Conservation (phyloP, 352 stramenopile species). For the Thalassiosira livingstoniorum region DNA sequence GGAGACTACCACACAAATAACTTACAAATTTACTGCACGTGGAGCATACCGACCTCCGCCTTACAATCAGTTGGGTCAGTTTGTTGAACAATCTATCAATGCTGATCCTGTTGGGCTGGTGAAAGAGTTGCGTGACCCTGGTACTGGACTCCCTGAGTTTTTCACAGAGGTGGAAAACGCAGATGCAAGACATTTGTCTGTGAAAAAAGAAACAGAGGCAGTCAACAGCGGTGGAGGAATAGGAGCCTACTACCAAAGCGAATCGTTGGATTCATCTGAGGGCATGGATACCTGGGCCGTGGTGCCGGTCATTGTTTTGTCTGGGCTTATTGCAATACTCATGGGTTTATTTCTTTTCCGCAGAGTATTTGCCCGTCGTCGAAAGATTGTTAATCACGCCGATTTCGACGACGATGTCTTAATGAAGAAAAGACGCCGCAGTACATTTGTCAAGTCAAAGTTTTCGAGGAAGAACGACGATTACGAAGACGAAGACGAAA, state of each 20-base stretch:
- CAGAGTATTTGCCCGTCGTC: slow-evolving; percentile 15
- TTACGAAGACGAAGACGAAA: background rate
- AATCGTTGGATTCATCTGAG: background rate
- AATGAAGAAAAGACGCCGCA: too few species aligned
- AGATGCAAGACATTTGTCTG: slow-evolving; percentile 33
- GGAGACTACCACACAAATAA: slow-evolving; percentile 25
- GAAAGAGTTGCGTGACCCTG: slow-evolving; percentile 29
- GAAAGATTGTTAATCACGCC: background rate
- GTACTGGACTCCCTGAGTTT: slow-evolving; percentile 12
- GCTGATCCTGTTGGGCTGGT: slow-evolving; percentile 12
- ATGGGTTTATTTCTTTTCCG: slow-evolving; percentile 31
- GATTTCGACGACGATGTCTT: background rate
- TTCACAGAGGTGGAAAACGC: slow-evolving; percentile 29
- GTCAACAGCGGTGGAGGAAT: background rate
- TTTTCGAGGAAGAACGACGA: background rate
- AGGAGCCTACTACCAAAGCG: background rate
- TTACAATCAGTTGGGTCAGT: slow-evolving; percentile 35
- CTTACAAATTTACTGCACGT: slow-evolving; percentile 38
- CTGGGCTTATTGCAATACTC: slow-evolving; percentile 8
- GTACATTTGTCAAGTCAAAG: too few species aligned
- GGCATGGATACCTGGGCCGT: slow-evolving; percentile 34
- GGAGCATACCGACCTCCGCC: slow-evolving; percentile 49
- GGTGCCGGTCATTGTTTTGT: slow-evolving; percentile 33
- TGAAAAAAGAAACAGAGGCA: background rate
- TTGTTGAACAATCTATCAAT: slow-evolving; percentile 56